These are phyloP conservation scores for Wallacemonas rigidus DNA, from an alignment of 208 protist genomes.

Conservation along the genomic window DNA sequence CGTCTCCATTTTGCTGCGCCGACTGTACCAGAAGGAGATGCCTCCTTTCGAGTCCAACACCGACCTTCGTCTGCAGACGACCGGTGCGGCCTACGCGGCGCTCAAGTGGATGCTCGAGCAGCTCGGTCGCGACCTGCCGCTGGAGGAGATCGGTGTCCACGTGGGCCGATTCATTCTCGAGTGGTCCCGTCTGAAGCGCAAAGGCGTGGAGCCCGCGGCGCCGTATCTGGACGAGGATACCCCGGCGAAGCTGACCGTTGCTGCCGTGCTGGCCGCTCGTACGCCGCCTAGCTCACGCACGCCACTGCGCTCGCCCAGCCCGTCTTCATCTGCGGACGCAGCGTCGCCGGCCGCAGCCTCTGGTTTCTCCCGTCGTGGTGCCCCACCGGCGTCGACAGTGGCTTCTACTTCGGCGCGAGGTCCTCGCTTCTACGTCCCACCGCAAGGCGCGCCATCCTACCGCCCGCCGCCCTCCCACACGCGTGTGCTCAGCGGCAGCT, in stretches of 20 bases:
- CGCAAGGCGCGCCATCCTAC: conserved; percentile 8
- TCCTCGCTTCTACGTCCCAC: conserved; percentile 14
- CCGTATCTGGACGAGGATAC: conserved; percentile 22
- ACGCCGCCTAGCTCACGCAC: conserved; percentile 4
- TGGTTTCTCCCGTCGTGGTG: neutral
- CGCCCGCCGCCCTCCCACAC: neutral
- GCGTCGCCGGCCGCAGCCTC: too few relatives aligned
- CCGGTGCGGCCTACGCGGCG: conserved; percentile 44
- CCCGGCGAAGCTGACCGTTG: neutral
- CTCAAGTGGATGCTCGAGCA: conserved; percentile 60
- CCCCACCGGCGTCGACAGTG: neutral
- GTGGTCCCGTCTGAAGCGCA: conserved; percentile 33
- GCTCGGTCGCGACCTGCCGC: conserved; percentile 43
- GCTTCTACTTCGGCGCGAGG: neutral
- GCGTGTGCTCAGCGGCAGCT: conserved; percentile 13
- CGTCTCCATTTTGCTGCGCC: conserved; percentile 38
- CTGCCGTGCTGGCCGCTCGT: neutral
- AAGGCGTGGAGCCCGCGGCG: conserved; percentile 21
- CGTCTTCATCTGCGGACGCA: neutral
- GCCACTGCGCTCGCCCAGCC: neutral
- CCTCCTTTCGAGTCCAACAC: conserved; percentile 53
- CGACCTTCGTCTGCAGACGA: conserved; percentile 60
- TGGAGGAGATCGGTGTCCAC: conserved; percentile 65
- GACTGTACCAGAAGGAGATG: conserved; percentile 24
- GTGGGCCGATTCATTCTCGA: conserved; percentile 47